Evolutionary conservation across 164 flowering plant species (phyloP), one percentile per base, ranked within the genome.

Genomic region (Tinospora cordifolia): DNA sequence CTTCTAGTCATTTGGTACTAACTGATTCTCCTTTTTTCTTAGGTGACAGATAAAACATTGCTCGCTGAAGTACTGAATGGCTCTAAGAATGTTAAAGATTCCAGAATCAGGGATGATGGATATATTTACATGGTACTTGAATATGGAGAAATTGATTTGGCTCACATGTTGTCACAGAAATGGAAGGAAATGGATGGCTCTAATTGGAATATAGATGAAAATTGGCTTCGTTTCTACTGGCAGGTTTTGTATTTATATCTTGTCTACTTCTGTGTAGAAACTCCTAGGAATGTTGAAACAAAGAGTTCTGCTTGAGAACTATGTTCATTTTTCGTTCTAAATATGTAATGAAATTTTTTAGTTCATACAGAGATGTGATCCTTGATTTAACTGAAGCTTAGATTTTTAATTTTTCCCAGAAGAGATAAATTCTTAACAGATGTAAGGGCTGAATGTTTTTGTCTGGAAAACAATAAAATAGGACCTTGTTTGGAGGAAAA

Each of bases 171-270:
- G 72, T 84, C 94, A 12, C 98, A 89, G 75, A 88, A 90, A 70
- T 95, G 98, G 98, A 95, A 84, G 83, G 94, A 92, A 79, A 77
- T 85, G 79, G 91, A 88, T 65, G 62, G 76, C 68, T 80, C 84
- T 70, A 74, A 82, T 49, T 81, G 80, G 78, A 77, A 76, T 58
- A 85, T 89, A 65, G 99, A 92, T 82, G 91, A 92, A 75, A 94
- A 94, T 79, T 94, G 98, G 99, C 93, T 92, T 60, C 91, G 97
- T 41, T 92, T 94, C 77, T 94, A 92, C 72, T 94, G 99, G 99
- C 98, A 94, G 98, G 99, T 92, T 41, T 57, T 70, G 10, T 69
- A 26, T 58, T 51, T 62, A 34, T 60, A 66, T 65, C 54, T 59
- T 70, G 27, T 41, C 49, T 58, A 68, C 22, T 22, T 54, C 6